phyloP scores from a whole-genome alignment of 2,329 filamentous ascomycete species.

The Paraphaeosphaeria sporulosa region DNA sequence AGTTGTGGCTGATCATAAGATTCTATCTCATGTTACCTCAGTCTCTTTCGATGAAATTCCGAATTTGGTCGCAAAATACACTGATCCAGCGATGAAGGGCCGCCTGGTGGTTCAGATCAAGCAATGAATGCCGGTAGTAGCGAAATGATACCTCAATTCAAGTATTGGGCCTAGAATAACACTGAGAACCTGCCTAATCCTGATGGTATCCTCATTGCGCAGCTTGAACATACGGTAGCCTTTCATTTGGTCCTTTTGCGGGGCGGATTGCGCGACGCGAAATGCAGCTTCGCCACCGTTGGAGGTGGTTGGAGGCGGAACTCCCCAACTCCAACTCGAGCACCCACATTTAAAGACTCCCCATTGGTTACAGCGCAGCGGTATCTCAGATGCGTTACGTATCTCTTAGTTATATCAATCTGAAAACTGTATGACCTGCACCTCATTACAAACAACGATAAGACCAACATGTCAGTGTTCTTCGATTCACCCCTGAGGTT shows the following conservation, averaged over 20 bases:
- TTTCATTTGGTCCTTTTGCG: background rate
- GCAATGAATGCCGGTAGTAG: background rate
- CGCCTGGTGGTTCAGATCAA: conserved; percentile 31
- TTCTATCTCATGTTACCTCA: conserved; percentile 32
- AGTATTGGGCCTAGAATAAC: background rate
- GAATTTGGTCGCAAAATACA: conserved; percentile 27
- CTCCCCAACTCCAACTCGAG: conserved; percentile 16
- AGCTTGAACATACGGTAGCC: background rate
- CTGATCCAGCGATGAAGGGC: conserved; percentile 32
- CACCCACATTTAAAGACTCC: conserved; percentile 10
- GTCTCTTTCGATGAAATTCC: conserved; percentile 33
- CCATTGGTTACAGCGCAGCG: conserved; percentile 19
- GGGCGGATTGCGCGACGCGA: background rate
- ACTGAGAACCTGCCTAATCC: too few species aligned
- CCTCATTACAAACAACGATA: background rate
- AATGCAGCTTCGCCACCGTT: conserved; percentile 14
- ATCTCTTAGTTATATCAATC: background rate
- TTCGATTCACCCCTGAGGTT: conserved; percentile 37
- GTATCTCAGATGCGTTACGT: background rate
- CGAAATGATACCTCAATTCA: background rate
- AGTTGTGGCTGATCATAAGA: conserved; percentile 27
- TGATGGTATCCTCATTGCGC: background rate
- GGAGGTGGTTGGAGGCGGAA: conserved; percentile 32
- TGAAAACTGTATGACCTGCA: background rate
- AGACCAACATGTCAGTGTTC: conserved; percentile 36